phyloP scores from a whole-genome alignment of 164 flowering plant species.

The Kingdonia uniflora region DNA sequence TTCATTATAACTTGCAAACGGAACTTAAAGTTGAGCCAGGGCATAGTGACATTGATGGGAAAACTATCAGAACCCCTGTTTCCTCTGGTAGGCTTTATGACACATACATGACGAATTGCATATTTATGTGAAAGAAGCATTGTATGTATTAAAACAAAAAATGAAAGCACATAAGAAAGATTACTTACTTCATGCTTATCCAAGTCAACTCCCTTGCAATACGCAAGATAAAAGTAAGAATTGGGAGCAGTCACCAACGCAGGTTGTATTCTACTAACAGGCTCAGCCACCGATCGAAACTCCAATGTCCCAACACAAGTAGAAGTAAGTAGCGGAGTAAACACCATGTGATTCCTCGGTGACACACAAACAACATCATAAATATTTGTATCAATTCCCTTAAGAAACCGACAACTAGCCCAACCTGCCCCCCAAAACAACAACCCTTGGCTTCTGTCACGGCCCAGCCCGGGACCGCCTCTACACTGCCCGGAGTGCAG shows the following conservation, averaged over 20 bases:
- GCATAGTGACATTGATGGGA: too few species aligned
- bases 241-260: slow-evolving; percentile 55
- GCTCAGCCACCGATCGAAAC: slow-evolving; percentile 84
- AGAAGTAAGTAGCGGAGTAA: slow-evolving; percentile 88
- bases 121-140: background rate
- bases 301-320: slow-evolving; percentile 91
- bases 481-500: too few species aligned
- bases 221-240: slow-evolving; percentile 65
- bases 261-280: slow-evolving; percentile 60
- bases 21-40: too few species aligned
- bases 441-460: too few species aligned
- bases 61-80: too few species aligned
- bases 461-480: too few species aligned
- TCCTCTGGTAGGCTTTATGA: too few species aligned
- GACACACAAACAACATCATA: slow-evolving; percentile 85
- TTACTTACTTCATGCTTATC: slow-evolving; percentile 62
- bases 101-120: too few species aligned
- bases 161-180: slow-evolving; percentile 1
- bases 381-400: slow-evolving; percentile 57
- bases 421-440: slow-evolving; percentile 82
- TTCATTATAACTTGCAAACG: too few species aligned
- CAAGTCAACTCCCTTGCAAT: slow-evolving; percentile 50
- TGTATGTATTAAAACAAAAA: background rate
- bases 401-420: slow-evolving; percentile 84
- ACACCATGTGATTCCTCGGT: slow-evolving; percentile 91